Evolutionary conservation across 1,139 yeast genomes (phyloP).

Genomic region (Wickerhamiella infanticola): DNA sequence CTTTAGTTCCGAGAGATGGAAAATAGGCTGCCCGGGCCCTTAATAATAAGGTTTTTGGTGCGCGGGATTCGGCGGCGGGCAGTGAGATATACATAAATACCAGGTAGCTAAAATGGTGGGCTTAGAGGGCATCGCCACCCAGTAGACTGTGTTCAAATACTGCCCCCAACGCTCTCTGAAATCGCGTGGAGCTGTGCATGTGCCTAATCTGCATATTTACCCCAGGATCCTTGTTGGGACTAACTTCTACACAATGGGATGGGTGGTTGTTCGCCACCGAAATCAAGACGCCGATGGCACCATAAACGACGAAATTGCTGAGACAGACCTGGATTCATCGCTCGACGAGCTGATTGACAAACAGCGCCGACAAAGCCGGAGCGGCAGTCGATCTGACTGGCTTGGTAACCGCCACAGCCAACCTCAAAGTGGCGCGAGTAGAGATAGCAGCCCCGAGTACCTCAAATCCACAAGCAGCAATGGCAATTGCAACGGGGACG

Average conservation of each 20-base stretch:
- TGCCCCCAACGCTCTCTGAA: too few relatives aligned
- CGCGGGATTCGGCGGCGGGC: too few relatives aligned
- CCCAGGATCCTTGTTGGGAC: neutral
- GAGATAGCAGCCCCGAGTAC: neutral
- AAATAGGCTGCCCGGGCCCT: too few relatives aligned
- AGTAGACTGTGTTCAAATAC: too few relatives aligned
- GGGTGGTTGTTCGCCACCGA: constrained; percentile 3
- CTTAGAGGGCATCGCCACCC: too few relatives aligned
- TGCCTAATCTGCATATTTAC: neutral
- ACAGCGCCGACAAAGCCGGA: constrained; percentile 9
- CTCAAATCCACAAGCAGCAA: neutral
- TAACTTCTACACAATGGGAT: neutral
- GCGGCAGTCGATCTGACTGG: neutral
- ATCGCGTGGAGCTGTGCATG: too few relatives aligned
- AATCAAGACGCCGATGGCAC: neutral
- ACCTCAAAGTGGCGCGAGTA: neutral
- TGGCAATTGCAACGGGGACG: neutral
- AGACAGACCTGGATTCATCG: constrained; percentile 12
- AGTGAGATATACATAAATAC: too few relatives aligned
- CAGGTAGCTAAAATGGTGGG: too few relatives aligned
- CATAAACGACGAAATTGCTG: constrained; percentile 1
- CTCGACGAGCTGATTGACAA: constrained; percentile 12
- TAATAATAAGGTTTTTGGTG: neutral
- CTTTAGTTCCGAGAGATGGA: too few relatives aligned
- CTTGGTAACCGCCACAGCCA: neutral